A percentile compares a stretch with the other conserved stretches of the same genome.
Conservation (phyloP, 2,329 filamentous ascomycete species). For the Penicillium verrucosum region DNA sequence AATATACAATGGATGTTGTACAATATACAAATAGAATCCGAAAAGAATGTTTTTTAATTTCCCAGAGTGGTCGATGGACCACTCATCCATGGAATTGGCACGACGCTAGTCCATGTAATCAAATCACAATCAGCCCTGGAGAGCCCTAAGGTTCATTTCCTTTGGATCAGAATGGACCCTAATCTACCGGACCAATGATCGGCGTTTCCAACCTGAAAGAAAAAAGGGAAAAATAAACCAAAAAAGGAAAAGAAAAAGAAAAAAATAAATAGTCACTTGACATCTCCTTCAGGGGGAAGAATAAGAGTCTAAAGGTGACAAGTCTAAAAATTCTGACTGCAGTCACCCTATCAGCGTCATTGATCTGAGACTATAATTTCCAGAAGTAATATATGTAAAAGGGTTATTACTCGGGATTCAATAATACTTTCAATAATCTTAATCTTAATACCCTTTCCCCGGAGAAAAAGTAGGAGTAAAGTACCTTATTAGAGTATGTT, state of each 20-base stretch:
- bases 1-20: background rate
- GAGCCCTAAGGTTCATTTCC: background rate
- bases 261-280: constrained; percentile 3
- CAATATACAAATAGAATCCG: background rate
- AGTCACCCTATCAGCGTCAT: background rate
- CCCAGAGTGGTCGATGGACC: background rate
- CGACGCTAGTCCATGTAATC: constrained; percentile 22
- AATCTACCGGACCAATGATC: constrained; percentile 7
- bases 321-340: constrained; percentile 15
- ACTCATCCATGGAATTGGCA: constrained; percentile 23
- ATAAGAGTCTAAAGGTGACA: constrained; percentile 7
- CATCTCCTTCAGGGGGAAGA: constrained; percentile 7
- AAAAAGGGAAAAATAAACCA: background rate
- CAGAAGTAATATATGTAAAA: background rate
- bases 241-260: no score
- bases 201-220: background rate
- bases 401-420: background rate
- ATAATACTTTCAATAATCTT: background rate
- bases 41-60: constrained; percentile 3
- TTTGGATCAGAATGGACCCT: constrained; percentile 4
- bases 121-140: constrained; percentile 21
- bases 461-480: background rate
- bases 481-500: background rate
- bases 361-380: background rate
- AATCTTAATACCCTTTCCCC: background rate